Evolutionary conservation across 2,329 filamentous ascomycete species (phyloP), one percentile per base, ranked within the genome.

Genomic region (Volutella citrinella): DNA sequence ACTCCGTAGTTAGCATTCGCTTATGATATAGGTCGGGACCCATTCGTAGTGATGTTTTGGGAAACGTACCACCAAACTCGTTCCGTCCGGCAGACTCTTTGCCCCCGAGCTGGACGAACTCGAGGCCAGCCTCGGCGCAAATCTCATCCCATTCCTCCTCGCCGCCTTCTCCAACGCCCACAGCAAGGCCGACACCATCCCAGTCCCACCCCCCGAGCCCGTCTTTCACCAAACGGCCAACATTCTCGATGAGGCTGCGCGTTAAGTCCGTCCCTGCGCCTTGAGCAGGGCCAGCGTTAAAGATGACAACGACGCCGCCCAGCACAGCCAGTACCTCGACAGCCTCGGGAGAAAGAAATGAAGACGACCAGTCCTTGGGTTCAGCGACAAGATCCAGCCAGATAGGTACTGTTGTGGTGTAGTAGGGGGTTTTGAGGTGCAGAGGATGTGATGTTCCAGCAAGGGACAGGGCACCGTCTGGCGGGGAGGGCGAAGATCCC

Each of bases 381-480:
- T 65, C 61, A 6, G 65, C 50, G 38, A 81, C 66, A 27, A 81
- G 66, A 51, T 85, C 81, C n/a, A 84, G 66, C 81, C 81, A 85
- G 45, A 84, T 66, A 26, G 80, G 78, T 5, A 84, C 65, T 0
- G 65, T 65, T 33, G 77, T 70, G 16, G 60, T 68, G 63, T 84
- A 84, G 64, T 84, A 84, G 11, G 64, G 49, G 14, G 78, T 84
- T 40, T 68, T 66, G 34, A 84, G 60, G 8, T 60, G 39, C 19
- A 80, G 68, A 26, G 61, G 55, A 49, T 83, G 80, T 12, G 79
- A 78, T 20, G 69, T 71, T 17, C 81, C 80, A 2, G 80, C 79
- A 19, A 81, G 62, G 4, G 67, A 63, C 4, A 61, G 52, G 7
- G 46, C 45, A 56, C 59, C 58, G 26, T 61, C 50, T 19, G 60